Conservation (phyloP, 2,329 filamentous ascomycete species). For the Ceratocystis lukuohia region DNA sequence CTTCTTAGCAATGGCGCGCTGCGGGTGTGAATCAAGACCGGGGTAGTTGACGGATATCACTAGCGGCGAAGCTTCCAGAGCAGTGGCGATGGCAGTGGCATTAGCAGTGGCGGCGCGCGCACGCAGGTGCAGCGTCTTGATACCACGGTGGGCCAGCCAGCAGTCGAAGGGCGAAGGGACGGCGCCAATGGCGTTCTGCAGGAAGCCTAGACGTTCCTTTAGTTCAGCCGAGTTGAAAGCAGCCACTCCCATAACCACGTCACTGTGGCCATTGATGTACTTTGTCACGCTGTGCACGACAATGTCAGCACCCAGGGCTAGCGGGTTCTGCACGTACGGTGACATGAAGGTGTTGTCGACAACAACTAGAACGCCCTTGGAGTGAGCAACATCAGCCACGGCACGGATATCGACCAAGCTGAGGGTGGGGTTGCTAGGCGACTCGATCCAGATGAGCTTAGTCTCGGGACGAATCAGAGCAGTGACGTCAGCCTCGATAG, state of each 20-base stretch:
- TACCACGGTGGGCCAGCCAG: slow-evolving; percentile 92
- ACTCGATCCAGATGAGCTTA: slow-evolving; percentile 94
- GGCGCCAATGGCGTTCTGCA: slow-evolving; percentile 95
- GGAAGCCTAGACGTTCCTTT: slow-evolving; percentile 64
- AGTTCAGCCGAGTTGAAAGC: slow-evolving; percentile 83
- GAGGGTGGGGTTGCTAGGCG: slow-evolving; percentile 86
- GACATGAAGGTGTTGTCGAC: slow-evolving; percentile 98
- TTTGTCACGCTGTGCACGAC: slow-evolving; percentile 96
- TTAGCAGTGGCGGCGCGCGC: slow-evolving; percentile 75
- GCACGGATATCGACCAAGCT: slow-evolving; percentile 84
- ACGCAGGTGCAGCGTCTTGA: slow-evolving; percentile 92
- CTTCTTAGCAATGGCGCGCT: slow-evolving; percentile 69
- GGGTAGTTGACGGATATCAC: slow-evolving; percentile 93
- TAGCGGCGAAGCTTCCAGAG: slow-evolving; percentile 65
- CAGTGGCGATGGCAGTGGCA: slow-evolving; percentile 60
- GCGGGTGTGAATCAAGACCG: slow-evolving; percentile 73
- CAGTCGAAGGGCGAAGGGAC: slow-evolving; percentile 91
- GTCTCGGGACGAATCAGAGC: slow-evolving; percentile 78
- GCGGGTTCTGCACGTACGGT: slow-evolving; percentile 91
- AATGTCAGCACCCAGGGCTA: slow-evolving; percentile 89
- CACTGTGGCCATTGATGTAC: slow-evolving; percentile 95
- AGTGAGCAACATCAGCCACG: slow-evolving; percentile 69
- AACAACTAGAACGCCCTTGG: slow-evolving; percentile 84
- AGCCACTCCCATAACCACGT: slow-evolving; percentile 94
- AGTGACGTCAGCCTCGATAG: slow-evolving; percentile 77